Conservation (phyloP, 352 stramenopile species). For the Globisporangium paroecandrum region DNA sequence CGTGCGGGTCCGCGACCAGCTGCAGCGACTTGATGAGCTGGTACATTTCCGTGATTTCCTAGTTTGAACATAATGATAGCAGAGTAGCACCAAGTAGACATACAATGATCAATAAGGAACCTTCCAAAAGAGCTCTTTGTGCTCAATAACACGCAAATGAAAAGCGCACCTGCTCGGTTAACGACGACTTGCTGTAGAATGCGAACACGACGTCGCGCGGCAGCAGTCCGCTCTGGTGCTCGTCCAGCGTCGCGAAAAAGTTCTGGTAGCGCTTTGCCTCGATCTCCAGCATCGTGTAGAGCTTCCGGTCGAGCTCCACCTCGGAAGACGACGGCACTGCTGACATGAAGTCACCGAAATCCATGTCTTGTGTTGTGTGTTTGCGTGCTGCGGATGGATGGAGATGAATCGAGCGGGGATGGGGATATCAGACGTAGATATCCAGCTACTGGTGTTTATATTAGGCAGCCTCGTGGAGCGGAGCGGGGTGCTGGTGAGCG, state of each 20-base stretch:
- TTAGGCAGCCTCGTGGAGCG: too few relatives aligned
- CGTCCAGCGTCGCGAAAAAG: conserved; percentile 58
- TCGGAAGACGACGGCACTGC: conserved; percentile 5
- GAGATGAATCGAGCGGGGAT: not conserved
- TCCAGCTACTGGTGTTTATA: not conserved
- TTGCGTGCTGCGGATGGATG: not conserved
- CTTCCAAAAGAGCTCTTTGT: not conserved
- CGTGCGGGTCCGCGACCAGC: conserved; percentile 25
- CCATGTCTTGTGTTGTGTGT: conserved; percentile 11
- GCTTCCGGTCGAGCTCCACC: conserved; percentile 25
- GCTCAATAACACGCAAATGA: not conserved
- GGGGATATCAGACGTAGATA: not conserved
- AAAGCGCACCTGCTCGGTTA: conserved; percentile 29
- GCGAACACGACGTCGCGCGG: conserved; percentile 29
- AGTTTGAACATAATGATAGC: not conserved
- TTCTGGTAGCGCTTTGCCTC: conserved; percentile 50
- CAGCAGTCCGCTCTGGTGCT: conserved; percentile 16
- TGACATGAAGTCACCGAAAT: conserved; percentile 18
- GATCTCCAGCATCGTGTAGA: conserved; percentile 66
- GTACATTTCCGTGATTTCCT: conserved; percentile 53
- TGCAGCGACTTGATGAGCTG: conserved; percentile 40
- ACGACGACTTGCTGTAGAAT: conserved; percentile 61
- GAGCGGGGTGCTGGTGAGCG: not conserved
- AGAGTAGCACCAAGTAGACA: not conserved
- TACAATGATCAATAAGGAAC: not conserved